Base-by-base conservation (phyloP, 345 rosid species). In the Populus pruinosa region DNA sequence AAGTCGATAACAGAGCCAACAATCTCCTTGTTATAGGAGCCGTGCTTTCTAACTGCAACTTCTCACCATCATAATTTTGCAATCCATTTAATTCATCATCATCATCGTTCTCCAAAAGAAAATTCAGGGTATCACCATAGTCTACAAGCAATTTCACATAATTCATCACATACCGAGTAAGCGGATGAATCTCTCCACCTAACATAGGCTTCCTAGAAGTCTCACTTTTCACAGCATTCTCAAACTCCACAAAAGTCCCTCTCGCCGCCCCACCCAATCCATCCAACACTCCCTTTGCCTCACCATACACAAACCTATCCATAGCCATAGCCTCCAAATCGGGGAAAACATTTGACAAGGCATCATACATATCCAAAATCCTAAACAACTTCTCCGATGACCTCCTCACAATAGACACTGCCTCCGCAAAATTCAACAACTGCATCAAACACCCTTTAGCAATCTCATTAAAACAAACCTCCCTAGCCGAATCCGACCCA, bases 311-410 rank as follows among this genome's bases (percentile, higher is more conserved):
- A 79, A 87, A 86, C 14, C 79, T 85, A 77, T 92, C 93, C 1
- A 88, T 86, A 5, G 90, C 67, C 97, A 92, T 90, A n/a, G 47
- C 80, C 87, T 86, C 85, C 79, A 96, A 79, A 39, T 86, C 79
- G 0, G 88, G 88, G 56, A 90, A 80, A 35, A 85, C 94, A 82
- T 87, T 91, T 6, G 84, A 83, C 80, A 96, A 78, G 0, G 90
- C 97, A 68, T 93, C 99, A 81, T 92, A 92, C 99, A 96, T 96
- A 56, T 96, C 98, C 78, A 96, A 76, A 79, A 96, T 93, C 87
- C 99, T 89, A 78, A 93, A 96, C 79, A 96, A 83, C 89, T 93
- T 96, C 89, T 96, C 99, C 0, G 99, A 84, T 0, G 98, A 96
- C 80, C 97, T 88, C 73, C 79, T 88, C 16, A 90, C 94, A 25